Percentiles rank a stretch among this genome's conserved stretches.
phyloP scores from a whole-genome alignment of 768 basidiomycete genomes.

The Boletus rubroflammeus region DNA sequence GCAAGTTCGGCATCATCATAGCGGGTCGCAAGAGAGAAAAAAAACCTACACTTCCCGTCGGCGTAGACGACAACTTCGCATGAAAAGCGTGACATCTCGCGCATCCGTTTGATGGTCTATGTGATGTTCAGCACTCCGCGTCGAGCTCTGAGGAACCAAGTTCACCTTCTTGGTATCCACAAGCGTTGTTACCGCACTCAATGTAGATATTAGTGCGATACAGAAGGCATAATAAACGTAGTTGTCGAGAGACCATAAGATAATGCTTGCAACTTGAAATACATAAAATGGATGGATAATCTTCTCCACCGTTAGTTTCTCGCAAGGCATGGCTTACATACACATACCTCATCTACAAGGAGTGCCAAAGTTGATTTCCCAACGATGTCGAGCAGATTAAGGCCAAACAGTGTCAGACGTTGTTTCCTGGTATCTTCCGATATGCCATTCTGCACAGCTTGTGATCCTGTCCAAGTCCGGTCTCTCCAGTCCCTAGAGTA shows the following conservation, averaged over 20 bases:
- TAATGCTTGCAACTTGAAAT: constrained; percentile 94
- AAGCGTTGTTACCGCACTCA: constrained; percentile 81
- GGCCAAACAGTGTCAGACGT: constrained; percentile 71
- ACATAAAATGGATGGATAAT: constrained; percentile 98
- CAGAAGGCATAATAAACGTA: constrained; percentile 98
- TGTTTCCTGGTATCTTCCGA: constrained; percentile 53
- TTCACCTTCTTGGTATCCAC: constrained; percentile 86
- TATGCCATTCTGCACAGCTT: constrained; percentile 64
- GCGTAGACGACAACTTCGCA: constrained; percentile 71
- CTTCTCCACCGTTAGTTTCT: constrained; percentile 34
- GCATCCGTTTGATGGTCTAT: constrained; percentile 89
- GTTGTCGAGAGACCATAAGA: constrained; percentile 91
- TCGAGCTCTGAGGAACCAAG: constrained; percentile 8
- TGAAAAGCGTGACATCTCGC: constrained; percentile 90
- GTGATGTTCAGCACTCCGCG: constrained; percentile 2
- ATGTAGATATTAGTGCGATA: constrained; percentile 84
- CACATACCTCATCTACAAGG: constrained; percentile 80
- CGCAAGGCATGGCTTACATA: background rate
- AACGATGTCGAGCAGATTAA: constrained; percentile 86
- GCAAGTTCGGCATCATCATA: constrained; percentile 2
- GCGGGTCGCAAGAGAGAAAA: background rate
- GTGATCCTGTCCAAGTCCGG: constrained; percentile 60
- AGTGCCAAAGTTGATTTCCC: constrained; percentile 77
- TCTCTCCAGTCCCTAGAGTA: constrained; percentile 84
- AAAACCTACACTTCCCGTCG: constrained; percentile 64